A percentile compares a stretch with the other conserved stretches of the same genome.
These are phyloP conservation scores for Penicillium sp. DNA, from an alignment of 2,329 filamentous ascomycete genomes.

Conservation along the genomic window DNA sequence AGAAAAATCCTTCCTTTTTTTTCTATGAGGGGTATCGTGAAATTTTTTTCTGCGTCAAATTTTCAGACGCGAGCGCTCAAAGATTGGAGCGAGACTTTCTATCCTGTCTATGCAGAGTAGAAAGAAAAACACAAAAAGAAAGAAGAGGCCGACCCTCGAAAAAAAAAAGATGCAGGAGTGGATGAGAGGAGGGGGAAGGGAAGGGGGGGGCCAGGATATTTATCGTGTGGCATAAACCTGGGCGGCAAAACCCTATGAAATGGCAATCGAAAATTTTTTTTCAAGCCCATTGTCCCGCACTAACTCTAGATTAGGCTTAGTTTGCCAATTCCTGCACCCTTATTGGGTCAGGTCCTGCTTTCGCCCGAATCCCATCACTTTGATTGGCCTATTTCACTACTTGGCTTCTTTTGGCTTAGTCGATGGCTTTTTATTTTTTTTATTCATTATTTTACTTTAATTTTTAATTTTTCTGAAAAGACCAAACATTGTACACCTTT, in stretches of 20 bases:
- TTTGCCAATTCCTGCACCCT: not conserved
- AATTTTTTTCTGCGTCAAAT: conserved; percentile 32
- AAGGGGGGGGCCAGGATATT: conserved; percentile 37
- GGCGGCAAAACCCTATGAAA: conserved; percentile 31
- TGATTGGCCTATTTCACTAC: conserved; percentile 12
- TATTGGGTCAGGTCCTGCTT: conserved; percentile 11
- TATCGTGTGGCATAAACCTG: conserved; percentile 38
- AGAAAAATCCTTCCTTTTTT: conserved; percentile 21
- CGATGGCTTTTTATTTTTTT: not conserved
- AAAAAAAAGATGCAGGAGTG: conserved; percentile 24
- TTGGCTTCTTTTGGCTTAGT: not conserved
- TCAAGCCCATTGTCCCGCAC: conserved; percentile 25
- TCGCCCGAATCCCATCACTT: conserved; percentile 3
- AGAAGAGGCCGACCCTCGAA: conserved; percentile 38
- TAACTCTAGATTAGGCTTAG: conserved; percentile 22
- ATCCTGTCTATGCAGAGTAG: conserved; percentile 33
- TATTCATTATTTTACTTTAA: not conserved
- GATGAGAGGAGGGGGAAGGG: conserved; percentile 25
- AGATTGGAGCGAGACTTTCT: conserved; percentile 29
- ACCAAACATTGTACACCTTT: not conserved
- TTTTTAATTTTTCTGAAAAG: not conserved
- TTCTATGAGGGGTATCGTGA: conserved; percentile 42
- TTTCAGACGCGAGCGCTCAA: conserved; percentile 34
- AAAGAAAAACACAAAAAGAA: conserved; percentile 30
- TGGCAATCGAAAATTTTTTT: conserved; percentile 24